Percentiles rank a stretch among this genome's conserved stretches.
Conservation (phyloP, 352 stramenopile species). For the Pythium sp. region DNA sequence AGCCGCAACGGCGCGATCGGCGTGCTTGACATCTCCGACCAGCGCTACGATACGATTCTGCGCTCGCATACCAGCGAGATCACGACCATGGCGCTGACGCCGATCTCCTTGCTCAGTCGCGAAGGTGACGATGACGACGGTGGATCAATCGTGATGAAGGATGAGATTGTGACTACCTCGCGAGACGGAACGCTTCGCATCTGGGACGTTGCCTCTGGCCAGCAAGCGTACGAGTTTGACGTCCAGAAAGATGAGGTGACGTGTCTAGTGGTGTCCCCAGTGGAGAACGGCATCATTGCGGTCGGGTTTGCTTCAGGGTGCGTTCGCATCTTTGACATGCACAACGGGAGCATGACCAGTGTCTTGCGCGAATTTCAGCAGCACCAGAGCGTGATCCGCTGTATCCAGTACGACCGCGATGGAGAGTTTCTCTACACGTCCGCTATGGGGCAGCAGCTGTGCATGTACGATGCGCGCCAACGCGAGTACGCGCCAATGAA, state of each 20-base stretch:
- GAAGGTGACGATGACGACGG: neutral
- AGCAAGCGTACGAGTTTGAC: slow-evolving; percentile 85
- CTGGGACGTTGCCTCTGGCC: slow-evolving; percentile 61
- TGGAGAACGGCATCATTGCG: slow-evolving; percentile 41
- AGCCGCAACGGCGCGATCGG: slow-evolving; percentile 77
- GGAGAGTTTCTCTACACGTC: slow-evolving; percentile 49
- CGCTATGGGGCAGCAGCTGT: slow-evolving; percentile 55
- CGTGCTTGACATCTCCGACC: slow-evolving; percentile 78
- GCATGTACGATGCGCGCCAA: slow-evolving; percentile 50
- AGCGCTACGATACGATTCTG: slow-evolving; percentile 80
- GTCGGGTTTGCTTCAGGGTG: slow-evolving; percentile 79
- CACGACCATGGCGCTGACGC: slow-evolving; percentile 31
- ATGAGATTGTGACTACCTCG: slow-evolving; percentile 63
- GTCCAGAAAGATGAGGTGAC: slow-evolving; percentile 64
- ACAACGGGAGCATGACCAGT: slow-evolving; percentile 13
- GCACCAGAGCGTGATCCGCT: slow-evolving; percentile 68
- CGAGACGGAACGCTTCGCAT: slow-evolving; percentile 82
- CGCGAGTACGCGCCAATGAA: slow-evolving; percentile 58
- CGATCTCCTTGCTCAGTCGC: slow-evolving; percentile 1
- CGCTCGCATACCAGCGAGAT: slow-evolving; percentile 67
- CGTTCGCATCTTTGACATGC: slow-evolving; percentile 85
- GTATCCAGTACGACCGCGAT: slow-evolving; percentile 50
- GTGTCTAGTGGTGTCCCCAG: slow-evolving; percentile 48
- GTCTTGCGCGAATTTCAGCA: slow-evolving; percentile 83
- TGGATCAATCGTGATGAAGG: slow-evolving; percentile 1